Percentiles rank a stretch among this genome's conserved stretches.
Conservation (phyloP, 352 stramenopile genomes). For the Phytopythium aichiense region DNA sequence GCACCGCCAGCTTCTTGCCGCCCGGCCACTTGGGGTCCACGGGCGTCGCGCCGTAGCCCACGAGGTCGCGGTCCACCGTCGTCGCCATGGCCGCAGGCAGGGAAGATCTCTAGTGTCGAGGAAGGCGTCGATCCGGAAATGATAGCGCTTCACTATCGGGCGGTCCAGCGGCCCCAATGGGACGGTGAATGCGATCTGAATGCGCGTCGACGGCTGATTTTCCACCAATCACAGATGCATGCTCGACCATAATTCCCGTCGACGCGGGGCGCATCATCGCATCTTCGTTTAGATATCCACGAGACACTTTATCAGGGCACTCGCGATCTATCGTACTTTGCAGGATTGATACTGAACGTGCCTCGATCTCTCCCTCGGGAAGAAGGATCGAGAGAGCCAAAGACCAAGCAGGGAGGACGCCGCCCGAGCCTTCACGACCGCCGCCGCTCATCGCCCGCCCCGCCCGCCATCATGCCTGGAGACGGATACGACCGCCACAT, state of each 20-base stretch:
- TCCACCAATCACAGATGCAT: not conserved
- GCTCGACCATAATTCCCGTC: not conserved
- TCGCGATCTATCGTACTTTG: slow-evolving; percentile 1
- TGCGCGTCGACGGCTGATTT: not conserved
- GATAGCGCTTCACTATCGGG: not conserved
- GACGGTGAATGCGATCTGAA: slow-evolving; percentile 3
- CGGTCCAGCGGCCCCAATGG: not conserved
- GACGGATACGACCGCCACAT: slow-evolving; percentile 92
- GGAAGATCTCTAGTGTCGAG: no score
- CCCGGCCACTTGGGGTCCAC: slow-evolving; percentile 80
- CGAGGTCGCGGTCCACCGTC: slow-evolving; percentile 55
- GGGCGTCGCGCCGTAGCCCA: slow-evolving; percentile 81
- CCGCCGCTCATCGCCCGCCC: not conserved
- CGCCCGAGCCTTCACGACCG: not conserved
- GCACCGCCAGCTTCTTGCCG: slow-evolving; percentile 83
- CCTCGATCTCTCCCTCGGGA: not conserved
- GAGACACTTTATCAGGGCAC: not conserved
- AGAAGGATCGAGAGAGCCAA: slow-evolving; percentile 7
- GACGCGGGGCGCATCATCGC: not conserved
- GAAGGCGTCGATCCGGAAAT: not conserved
- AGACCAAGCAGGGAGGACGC: slow-evolving; percentile 1
- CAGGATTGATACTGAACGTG: not conserved
- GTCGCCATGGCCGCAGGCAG: slow-evolving; percentile 6
- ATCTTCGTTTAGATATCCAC: not conserved
- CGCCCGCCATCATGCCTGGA: slow-evolving; percentile 53